Evolutionary conservation across 2,329 filamentous ascomycete genomes (phyloP).

Genomic region (Neocatenulostroma microsporum): DNA sequence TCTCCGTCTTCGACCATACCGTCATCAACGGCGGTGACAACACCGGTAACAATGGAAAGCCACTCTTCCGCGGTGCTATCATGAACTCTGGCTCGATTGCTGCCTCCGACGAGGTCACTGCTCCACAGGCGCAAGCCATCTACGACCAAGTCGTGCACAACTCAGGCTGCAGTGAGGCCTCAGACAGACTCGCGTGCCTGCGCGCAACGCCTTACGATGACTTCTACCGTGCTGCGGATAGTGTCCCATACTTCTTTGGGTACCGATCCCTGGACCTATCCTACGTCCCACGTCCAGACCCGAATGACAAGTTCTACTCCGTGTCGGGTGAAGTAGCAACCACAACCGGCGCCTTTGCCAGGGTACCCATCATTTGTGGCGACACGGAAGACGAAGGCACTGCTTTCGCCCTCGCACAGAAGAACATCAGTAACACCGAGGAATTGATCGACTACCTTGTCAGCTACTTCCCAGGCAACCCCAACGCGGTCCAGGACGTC

Average conservation of each 20-base stretch:
- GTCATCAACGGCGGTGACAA: constrained; percentile 63
- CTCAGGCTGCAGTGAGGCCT: constrained; percentile 38
- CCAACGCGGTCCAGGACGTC: constrained; percentile 34
- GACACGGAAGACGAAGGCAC: constrained; percentile 77
- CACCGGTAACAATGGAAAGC: constrained; percentile 65
- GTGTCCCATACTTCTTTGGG: constrained; percentile 59
- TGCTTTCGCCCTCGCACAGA: constrained; percentile 61
- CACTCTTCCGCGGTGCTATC: constrained; percentile 67
- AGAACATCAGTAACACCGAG: constrained; percentile 56
- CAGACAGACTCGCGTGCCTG: constrained; percentile 43
- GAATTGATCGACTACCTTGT: constrained; percentile 56
- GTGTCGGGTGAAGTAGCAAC: constrained; percentile 56
- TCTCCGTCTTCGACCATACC: constrained; percentile 72
- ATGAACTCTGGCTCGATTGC: constrained; percentile 65
- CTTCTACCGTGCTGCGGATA: constrained; percentile 57
- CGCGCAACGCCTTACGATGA: constrained; percentile 39
- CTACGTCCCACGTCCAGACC: constrained; percentile 66
- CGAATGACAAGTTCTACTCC: constrained; percentile 48
- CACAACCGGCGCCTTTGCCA: constrained; percentile 46
- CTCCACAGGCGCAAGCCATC: constrained; percentile 56
- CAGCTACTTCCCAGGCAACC: constrained; percentile 48
- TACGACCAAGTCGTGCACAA: constrained; percentile 37
- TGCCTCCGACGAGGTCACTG: constrained; percentile 55
- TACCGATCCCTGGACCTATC: constrained; percentile 63
- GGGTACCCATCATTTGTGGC: constrained; percentile 59